Base-by-base conservation (phyloP, 2,329 filamentous ascomycete genomes). In the Fusarium pseudograminearum region DNA sequence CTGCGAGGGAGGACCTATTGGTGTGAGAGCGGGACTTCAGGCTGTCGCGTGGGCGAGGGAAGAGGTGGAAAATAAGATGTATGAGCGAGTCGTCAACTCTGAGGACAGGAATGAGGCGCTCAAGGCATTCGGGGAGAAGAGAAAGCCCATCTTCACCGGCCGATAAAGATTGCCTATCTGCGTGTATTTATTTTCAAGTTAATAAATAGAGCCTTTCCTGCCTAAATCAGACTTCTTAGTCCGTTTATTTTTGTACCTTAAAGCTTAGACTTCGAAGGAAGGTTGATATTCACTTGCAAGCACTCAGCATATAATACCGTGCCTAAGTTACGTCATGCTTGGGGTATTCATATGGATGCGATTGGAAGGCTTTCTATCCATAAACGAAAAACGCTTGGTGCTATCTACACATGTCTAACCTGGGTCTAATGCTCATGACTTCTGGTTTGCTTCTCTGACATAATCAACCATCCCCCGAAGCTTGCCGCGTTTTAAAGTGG, bases 101-200 rank as follows among this genome's bases (percentile, higher is more conserved):
- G 90, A 94, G 77, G 96, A 99, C 83, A 86, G 94, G 63, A 84
- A 93, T 74, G 96, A 98, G 85, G 96, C 96, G 36, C 83, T 99
- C 68, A 87, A 82, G 78, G 96, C 96, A 0, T 99, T 99, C 82
- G 81, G 80, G 62, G 87, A 89, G 77, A 89, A 88, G 84, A 83
- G 87, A 71, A 87, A 84, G 78, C 85, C 87, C 18, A 80, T 85
- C 6, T 89, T 89, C 73, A 86, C 83, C 76, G 86, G 87, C 2
- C 79, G 83, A 73, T 88, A 77, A 79, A 31, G 4, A 4, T 14
- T 11, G 2, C 4, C 9, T 11, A 5, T 31, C 14, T 11, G 33
- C 12, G 8, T 26, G 31, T 31, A 22, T 8, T 18, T 10, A 16
- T 24, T 36, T 9, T 22, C 15, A 20, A 55, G 16, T 22, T 15